Conservation (phyloP, 2,329 filamentous ascomycete species). For the Colletotrichum coccodes region DNA sequence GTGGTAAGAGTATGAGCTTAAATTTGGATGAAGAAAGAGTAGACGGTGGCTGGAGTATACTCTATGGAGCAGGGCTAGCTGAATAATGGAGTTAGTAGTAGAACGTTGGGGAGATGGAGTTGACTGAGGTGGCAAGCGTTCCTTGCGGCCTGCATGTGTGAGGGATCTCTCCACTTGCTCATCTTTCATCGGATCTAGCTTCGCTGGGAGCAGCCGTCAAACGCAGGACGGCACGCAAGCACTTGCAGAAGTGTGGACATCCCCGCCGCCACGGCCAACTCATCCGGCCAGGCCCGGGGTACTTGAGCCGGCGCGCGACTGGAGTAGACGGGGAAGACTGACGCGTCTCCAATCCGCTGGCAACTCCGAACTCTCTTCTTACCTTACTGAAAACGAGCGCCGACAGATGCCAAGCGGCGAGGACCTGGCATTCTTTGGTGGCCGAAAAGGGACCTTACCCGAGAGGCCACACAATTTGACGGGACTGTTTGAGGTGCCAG, state of each 20-base stretch:
- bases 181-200: conserved; percentile 27
- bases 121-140: neutral
- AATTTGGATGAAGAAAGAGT: neutral
- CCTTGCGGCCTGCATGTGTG: neutral
- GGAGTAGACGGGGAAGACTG: neutral
- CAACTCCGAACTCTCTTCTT: neutral
- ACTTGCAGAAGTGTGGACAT: conserved; percentile 28
- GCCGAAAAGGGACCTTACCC: neutral
- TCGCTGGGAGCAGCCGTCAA: conserved; percentile 10
- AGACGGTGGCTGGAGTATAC: neutral
- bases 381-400: neutral
- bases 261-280: conserved; percentile 22
- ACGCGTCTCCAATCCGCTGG: conserved; percentile 1
- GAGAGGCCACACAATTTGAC: neutral
- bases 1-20: neutral
- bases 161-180: conserved; percentile 28
- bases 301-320: conserved; percentile 11
- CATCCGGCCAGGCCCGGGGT: conserved; percentile 23
- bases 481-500: neutral
- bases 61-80: neutral
- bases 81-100: neutral
- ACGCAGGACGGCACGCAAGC: conserved; percentile 21
- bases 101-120: neutral
- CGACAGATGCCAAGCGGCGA: conserved; percentile 27
- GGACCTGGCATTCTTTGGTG: conserved; percentile 24